These are phyloP conservation scores for Aspergillus pseudotamarii DNA, from an alignment of 2,329 filamentous ascomycete species.

Conservation along the genomic window DNA sequence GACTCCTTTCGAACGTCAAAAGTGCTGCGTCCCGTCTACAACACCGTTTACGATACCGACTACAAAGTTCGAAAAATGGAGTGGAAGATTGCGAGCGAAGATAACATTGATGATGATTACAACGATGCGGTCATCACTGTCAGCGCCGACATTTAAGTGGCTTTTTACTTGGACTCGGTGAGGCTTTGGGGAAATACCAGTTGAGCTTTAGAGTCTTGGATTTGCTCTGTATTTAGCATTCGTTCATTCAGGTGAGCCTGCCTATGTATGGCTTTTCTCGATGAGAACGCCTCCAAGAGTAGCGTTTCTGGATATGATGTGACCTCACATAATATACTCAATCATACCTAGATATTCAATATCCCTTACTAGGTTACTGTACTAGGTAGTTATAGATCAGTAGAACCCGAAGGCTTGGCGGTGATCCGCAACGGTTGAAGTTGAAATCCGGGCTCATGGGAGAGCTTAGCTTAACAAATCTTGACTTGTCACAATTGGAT, in stretches of 20 bases:
- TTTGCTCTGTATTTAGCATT: background rate
- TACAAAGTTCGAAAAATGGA: background rate
- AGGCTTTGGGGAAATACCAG: background rate
- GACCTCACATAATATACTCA: background rate
- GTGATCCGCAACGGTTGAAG: background rate
- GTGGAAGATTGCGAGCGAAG: constrained; percentile 7
- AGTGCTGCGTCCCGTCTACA: constrained; percentile 1
- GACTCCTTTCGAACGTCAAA: background rate
- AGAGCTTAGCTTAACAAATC: background rate
- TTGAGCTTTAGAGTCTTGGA: background rate
- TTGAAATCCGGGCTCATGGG: background rate
- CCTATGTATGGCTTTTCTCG: background rate
- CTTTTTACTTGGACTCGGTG: background rate
- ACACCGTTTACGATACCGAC: background rate
- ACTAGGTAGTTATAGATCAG: too few relatives aligned
- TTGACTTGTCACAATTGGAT: background rate
- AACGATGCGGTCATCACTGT: constrained; percentile 5
- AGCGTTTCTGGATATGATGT: background rate
- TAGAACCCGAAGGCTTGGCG: background rate
- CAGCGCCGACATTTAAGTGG: background rate
- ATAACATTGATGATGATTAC: constrained; percentile 5
- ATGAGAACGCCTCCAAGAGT: background rate
- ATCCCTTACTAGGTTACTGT: background rate
- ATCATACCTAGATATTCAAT: background rate
- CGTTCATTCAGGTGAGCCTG: background rate